Evolutionary conservation across 2,329 filamentous ascomycete species (phyloP).

Genomic region (Aspergillus neoniger): DNA sequence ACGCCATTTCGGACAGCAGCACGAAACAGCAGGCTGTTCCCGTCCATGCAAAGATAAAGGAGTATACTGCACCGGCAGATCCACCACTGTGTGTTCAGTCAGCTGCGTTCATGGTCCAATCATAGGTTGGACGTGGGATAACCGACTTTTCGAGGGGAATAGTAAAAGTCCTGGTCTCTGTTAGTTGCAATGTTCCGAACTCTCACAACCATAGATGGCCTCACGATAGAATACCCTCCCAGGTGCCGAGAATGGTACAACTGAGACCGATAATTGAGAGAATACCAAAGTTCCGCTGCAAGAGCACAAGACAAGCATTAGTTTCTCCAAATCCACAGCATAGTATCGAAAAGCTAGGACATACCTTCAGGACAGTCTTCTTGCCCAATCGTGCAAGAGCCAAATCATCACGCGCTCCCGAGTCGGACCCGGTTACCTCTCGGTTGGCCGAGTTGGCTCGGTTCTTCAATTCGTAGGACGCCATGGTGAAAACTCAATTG

Average conservation of each 20-base stretch:
- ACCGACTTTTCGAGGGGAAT: constrained; percentile 17
- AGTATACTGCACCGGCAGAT: constrained; percentile 35
- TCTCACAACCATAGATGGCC: background rate
- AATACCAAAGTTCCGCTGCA: constrained; percentile 24
- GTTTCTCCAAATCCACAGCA: background rate
- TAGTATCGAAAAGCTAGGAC: background rate
- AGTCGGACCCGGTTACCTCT: background rate
- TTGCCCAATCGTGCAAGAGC: constrained; percentile 23
- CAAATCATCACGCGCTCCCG: constrained; percentile 12
- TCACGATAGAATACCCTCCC: constrained; percentile 24
- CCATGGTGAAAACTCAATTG: constrained; percentile 2
- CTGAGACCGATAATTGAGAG: constrained; percentile 26
- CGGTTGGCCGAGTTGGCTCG: background rate
- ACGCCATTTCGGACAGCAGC: constrained; percentile 34
- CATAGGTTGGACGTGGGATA: background rate
- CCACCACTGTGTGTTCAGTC: constrained; percentile 29
- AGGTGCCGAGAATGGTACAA: constrained; percentile 26
- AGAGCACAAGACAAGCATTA: background rate
- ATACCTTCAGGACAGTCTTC: constrained; percentile 22
- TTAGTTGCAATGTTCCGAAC: background rate
- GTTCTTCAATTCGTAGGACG: constrained; percentile 10
- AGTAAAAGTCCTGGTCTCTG: constrained; percentile 9
- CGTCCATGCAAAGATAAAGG: constrained; percentile 36
- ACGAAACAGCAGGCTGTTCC: constrained; percentile 30
- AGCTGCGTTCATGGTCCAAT: background rate